Evolutionary conservation across 208 protist genomes (phyloP).

Genomic region (Trichomonas vaginalis): DNA sequence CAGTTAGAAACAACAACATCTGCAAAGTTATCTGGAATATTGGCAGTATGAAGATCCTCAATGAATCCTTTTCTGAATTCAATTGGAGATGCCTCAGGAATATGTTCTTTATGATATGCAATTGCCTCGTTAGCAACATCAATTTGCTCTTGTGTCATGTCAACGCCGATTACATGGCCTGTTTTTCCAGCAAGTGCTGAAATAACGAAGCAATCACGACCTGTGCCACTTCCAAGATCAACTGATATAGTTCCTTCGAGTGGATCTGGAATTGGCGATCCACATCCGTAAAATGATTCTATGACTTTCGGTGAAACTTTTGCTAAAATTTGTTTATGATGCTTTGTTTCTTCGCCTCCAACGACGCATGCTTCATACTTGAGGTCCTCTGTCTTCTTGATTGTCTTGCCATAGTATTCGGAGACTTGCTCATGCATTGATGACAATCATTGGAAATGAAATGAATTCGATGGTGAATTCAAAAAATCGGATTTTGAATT

Average conservation of each 20-base stretch:
- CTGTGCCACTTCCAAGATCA: slow-evolving; percentile 33
- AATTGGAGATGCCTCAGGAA: background rate
- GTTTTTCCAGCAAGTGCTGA: slow-evolving; percentile 20
- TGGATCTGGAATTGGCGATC: slow-evolving; percentile 22
- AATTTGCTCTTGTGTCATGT: slow-evolving; percentile 40
- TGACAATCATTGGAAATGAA: too few relatives aligned
- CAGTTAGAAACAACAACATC: slow-evolving; percentile 40
- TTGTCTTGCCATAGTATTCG: background rate
- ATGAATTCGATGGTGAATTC: too few relatives aligned
- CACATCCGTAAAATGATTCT: slow-evolving; percentile 36
- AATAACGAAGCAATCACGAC: slow-evolving; percentile 32
- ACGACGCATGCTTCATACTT: background rate
- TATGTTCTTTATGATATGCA: background rate
- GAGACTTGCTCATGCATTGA: background rate
- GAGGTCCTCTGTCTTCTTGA: background rate
- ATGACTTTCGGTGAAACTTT: background rate
- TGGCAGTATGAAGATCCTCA: slow-evolving; percentile 18
- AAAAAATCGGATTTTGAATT: too few relatives aligned
- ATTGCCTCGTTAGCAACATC: background rate
- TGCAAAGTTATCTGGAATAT: background rate
- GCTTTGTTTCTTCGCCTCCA: background rate
- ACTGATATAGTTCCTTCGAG: slow-evolving; percentile 21
- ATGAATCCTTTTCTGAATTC: slow-evolving; percentile 34
- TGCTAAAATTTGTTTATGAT: background rate
- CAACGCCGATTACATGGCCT: slow-evolving; percentile 29